Evolutionary conservation across 176 grass and related monocot species (phyloP).

Genomic region (Eleusine coracana): DNA sequence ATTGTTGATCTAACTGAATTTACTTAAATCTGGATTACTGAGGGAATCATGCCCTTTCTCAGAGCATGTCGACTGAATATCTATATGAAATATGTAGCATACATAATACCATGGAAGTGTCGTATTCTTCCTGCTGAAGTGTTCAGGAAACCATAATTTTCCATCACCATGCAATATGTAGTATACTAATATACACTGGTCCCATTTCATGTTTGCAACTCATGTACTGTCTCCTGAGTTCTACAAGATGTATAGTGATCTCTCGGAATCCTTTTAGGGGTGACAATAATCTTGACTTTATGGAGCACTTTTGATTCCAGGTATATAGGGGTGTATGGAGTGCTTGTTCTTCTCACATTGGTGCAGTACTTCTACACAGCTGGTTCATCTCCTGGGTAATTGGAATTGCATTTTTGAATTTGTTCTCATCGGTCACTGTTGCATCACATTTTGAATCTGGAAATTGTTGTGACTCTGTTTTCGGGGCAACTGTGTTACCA

Average conservation of each 20-base stretch:
- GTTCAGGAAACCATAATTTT: background rate
- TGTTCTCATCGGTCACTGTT: conserved; percentile 3
- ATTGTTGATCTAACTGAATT: background rate
- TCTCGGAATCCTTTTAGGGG: conserved; percentile 11
- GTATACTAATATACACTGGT: background rate
- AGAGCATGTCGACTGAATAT: background rate
- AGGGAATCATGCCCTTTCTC: background rate
- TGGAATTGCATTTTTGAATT: conserved; percentile 20
- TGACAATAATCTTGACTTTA: conserved; percentile 9
- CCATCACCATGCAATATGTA: background rate
- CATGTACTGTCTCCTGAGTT: background rate
- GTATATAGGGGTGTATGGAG: conserved; percentile 68
- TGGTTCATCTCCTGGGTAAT: conserved; percentile 83
- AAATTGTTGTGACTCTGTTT: conserved; percentile 17
- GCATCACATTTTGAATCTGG: background rate
- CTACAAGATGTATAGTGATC: background rate
- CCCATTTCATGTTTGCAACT: background rate
- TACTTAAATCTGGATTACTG: background rate
- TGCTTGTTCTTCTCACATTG: conserved; percentile 65
- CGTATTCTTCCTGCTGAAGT: background rate
- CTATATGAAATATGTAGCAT: background rate
- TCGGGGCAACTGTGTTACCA: conserved; percentile 39
- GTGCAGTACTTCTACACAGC: conserved; percentile 78
- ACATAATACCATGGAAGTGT: background rate
- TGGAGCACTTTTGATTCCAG: conserved; percentile 48